Conservation (phyloP, 139 green algal genomes). For the Ulvella scutata region DNA sequence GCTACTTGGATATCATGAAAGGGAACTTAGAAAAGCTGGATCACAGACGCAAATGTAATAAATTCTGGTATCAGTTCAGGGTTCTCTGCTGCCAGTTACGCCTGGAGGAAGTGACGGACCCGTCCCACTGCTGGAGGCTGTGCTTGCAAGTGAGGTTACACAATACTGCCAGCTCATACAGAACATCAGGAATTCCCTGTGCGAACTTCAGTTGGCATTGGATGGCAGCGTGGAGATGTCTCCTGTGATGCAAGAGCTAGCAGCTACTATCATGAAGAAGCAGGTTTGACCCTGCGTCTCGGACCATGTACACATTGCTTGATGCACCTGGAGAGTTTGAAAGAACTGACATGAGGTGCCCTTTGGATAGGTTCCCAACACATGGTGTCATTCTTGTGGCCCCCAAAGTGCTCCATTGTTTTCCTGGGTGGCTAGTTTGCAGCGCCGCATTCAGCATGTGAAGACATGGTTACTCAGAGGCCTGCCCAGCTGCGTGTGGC, state of each 20-base stretch:
- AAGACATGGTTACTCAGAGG: not conserved
- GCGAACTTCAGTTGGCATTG: too few species aligned
- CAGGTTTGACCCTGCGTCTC: too few species aligned
- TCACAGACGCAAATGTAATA: too few species aligned
- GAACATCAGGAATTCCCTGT: too few species aligned
- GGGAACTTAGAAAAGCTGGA: too few species aligned
- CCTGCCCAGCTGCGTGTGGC: not conserved
- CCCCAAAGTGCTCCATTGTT: not conserved
- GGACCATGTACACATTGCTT: not conserved
- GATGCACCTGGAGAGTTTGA: not conserved
- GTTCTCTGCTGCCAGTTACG: too few species aligned
- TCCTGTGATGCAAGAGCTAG: not conserved
- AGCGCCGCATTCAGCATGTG: not conserved
- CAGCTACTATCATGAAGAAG: not conserved
- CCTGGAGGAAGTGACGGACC: too few species aligned
- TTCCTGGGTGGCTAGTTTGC: not conserved
- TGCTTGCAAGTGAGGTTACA: too few species aligned
- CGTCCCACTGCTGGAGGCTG: too few species aligned
- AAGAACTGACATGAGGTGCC: not conserved
- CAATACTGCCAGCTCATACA: too few species aligned
- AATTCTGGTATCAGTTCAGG: too few species aligned
- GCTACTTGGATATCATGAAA: too few species aligned
- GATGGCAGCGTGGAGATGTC: not conserved
- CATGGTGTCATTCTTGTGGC: not conserved
- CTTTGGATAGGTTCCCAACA: not conserved